Evolutionary conservation across 2,329 filamentous ascomycete species (phyloP), one percentile per base, ranked within the genome.

Genomic region (Botrytis sinoallii): DNA sequence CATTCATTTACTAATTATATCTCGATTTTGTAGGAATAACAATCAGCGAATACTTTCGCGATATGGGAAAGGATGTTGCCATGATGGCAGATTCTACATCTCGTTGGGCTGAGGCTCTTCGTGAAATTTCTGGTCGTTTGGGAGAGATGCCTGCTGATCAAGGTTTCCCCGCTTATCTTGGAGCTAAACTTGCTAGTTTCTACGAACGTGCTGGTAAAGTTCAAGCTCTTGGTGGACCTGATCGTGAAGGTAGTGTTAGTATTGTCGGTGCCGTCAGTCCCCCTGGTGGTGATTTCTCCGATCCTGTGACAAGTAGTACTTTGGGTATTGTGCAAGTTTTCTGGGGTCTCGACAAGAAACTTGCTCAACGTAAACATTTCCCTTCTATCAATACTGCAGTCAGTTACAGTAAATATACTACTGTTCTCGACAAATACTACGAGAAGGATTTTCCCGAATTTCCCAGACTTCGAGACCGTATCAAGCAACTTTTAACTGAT

Each of bases 1-100:
- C 42, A 44, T 44, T 44, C 42, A 44, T 44, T 44, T 44, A 44
- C 42, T 44, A 44, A 44, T 7, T 44, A 44, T 44, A 44, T 44
- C 18, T 44, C 42, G 16, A 44, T 18, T 44, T 44, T 16, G 42
- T 1, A 18, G 96, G 89, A 68, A 97, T 98, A 29, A 78, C 74
- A 1, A 92, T 98, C 12, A 3, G 10, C 0, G 40, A 40, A 40
- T 40, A 40, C 2, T 98, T 98, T 87, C 89, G 96, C 78, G 96
- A 99, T 81, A 94, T 97, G 84, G 96, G 96, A 77, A 95, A 98
- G 84, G 89, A 97, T 83, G 96, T 99, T 57, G 95, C 96, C 80
- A 99, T 99, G 96, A 99, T 99, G 96, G 96, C 96, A 77, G 96
- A 99, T 85, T 98, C 96, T 25, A 93, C 95, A 70, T 99, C 96